Percentiles rank a stretch among this genome's conserved stretches.
phyloP scores from a whole-genome alignment of 371 early-diverging fungal genomes.

The Batkoa obscura region DNA sequence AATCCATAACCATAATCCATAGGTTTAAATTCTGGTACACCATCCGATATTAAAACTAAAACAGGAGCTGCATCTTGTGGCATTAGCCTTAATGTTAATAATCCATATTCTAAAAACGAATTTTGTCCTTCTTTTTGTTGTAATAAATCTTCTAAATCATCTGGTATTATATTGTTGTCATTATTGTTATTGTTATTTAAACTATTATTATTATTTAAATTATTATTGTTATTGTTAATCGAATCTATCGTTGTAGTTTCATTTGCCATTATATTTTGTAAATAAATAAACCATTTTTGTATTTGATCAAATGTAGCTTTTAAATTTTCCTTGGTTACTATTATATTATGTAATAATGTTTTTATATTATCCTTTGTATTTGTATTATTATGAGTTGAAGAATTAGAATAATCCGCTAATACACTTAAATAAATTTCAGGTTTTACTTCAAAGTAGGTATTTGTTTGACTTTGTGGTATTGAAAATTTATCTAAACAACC shows the following conservation, averaged over 20 bases:
- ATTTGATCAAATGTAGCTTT: no score
- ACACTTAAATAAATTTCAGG: conserved; percentile 35
- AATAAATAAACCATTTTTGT: no score
- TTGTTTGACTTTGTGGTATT: not conserved
- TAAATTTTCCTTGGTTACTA: conserved; percentile 26
- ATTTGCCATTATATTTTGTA: no score
- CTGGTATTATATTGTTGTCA: no score
- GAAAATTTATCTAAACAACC: not conserved
- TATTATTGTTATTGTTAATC: conserved; percentile 7
- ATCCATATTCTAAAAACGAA: conserved; percentile 40
- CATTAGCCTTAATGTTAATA: conserved; percentile 43
- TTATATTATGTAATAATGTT: conserved; percentile 40
- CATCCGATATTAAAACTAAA: conserved; percentile 64
- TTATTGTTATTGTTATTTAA: no score
- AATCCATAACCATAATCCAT: conserved; percentile 16
- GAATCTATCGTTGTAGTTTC: no score
- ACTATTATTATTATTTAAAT: no score
- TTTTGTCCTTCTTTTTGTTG: conserved; percentile 21
- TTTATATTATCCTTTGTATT: no score
- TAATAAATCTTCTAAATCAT: conserved; percentile 7
- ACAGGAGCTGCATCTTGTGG: conserved; percentile 42
- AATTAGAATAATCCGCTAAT: conserved; percentile 40
- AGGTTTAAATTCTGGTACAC: conserved; percentile 39
- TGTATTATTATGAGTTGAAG: no score
- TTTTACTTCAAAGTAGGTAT: not conserved